Base-by-base conservation (phyloP, 768 basidiomycete genomes). In the Mycena albidolilacea region DNA sequence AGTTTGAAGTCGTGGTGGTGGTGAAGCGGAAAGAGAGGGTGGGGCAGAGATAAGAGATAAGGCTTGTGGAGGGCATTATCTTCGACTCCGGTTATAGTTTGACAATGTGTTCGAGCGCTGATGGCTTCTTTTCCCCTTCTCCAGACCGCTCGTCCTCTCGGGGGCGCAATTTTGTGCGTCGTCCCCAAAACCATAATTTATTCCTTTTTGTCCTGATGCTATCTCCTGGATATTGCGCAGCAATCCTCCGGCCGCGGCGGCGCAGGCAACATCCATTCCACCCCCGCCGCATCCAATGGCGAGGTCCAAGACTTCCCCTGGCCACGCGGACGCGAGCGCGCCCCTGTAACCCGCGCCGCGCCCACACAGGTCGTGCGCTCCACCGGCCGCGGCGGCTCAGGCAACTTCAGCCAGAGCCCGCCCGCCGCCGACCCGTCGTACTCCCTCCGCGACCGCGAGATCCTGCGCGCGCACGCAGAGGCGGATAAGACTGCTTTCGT, bases 201-300 rank as follows among this genome's bases (percentile, higher is more conserved):
- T n/a, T 43, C 4, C 35, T 19, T 7, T 38, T 10, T 52, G 15
- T n/a, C 21, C 50, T n/a, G 50, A 7, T 15, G 11, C 5, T 19
- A 15, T 58, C 6, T 58, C 17, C n/a, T 59, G 17, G 5, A 0
- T 3, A 21, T 35, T 10, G 14, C 38, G 3, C 23, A 73, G 72
- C 72, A 70, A 43, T 73, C 72, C 35, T 73, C 72, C 35, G 72
- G 72, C 30, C 72, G 72, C 44, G 72, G 72, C 4, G 72, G 72
- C 35, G 68, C 68, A 23, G 72, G 72, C 1, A 73, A 73, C 12
- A 55, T 73, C 19, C 52, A 67, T 23, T 3, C 66, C 7, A 60
- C 46, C 6, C 8, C 52, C 17, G 21, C 11, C 14, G 9, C 7
- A 10, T 3, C 52, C 61, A 21, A 43, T 19, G 43, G 11, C 17